phyloP scores from a whole-genome alignment of 2,329 filamentous ascomycete species.

The Dothiorella sarmentorum region DNA sequence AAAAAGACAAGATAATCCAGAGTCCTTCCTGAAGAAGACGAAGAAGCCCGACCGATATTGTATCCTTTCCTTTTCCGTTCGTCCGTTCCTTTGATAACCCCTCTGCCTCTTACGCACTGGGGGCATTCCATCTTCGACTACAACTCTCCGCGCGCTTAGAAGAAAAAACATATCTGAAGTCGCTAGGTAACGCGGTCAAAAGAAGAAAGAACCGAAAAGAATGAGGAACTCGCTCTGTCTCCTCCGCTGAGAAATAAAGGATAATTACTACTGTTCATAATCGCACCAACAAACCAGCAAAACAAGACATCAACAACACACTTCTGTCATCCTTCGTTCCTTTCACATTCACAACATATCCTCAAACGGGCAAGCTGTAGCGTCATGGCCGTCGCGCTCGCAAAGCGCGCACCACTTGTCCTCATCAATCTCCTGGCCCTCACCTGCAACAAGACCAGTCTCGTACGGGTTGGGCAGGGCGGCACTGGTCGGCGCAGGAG shows the following conservation, averaged over 20 bases:
- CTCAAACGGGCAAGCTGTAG: slow-evolving; percentile 90
- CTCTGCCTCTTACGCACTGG: too few relatives aligned
- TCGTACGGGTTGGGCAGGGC: slow-evolving; percentile 36
- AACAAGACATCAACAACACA: too few relatives aligned
- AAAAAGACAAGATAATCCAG: too few relatives aligned
- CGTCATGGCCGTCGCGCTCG: slow-evolving; percentile 93
- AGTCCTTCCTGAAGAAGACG: too few relatives aligned
- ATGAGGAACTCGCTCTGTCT: too few relatives aligned
- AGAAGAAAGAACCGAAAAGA: not conserved
- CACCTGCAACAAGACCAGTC: slow-evolving; percentile 32
- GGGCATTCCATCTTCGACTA: not conserved
- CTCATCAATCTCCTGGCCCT: slow-evolving; percentile 54
- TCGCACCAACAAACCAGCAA: not conserved
- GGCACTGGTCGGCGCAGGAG: slow-evolving; percentile 17
- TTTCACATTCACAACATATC: slow-evolving; percentile 54
- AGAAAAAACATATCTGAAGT: too few relatives aligned
- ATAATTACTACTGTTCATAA: not conserved
- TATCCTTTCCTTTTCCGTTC: too few relatives aligned
- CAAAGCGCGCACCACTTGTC: slow-evolving; percentile 97
- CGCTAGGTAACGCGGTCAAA: too few relatives aligned
- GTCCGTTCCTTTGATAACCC: too few relatives aligned
- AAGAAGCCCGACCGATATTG: too few relatives aligned
- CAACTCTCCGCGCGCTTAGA: too few relatives aligned
- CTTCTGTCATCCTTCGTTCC: not conserved
- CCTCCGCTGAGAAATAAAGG: not conserved